These are phyloP conservation scores for Helotiales sp. DNA, from an alignment of 2,329 filamentous ascomycete genomes.

Conservation along the genomic window DNA sequence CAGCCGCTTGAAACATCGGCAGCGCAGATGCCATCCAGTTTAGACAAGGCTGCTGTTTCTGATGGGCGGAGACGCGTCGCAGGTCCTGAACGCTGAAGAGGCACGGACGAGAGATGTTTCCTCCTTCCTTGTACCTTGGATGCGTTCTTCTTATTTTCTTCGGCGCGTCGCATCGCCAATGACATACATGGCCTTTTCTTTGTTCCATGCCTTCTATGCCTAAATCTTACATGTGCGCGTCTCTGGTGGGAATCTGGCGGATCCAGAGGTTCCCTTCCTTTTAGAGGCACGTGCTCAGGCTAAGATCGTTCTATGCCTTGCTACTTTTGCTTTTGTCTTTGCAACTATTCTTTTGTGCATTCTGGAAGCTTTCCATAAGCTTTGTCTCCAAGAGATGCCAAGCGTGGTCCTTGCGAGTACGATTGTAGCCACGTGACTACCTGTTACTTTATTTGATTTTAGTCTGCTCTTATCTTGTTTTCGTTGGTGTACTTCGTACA, in stretches of 20 bases:
- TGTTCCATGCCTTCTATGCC: neutral
- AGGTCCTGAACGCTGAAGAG: neutral
- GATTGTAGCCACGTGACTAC: neutral
- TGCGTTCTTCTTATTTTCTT: neutral
- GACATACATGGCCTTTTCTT: neutral
- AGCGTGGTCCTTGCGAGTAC: neutral
- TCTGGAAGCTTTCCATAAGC: neutral
- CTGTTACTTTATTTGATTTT: too few relatives aligned
- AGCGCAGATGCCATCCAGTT: neutral
- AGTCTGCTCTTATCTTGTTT: too few relatives aligned
- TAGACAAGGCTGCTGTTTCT: neutral
- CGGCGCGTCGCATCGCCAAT: neutral
- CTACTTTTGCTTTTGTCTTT: neutral
- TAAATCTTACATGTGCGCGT: too few relatives aligned
- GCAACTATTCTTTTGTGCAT: neutral
- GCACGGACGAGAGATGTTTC: slow-evolving; percentile 9
- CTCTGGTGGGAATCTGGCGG: too few relatives aligned
- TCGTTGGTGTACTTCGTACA: too few relatives aligned
- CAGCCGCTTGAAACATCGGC: slow-evolving; percentile 10
- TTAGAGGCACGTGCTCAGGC: too few relatives aligned
- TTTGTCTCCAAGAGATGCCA: neutral
- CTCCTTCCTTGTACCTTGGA: neutral
- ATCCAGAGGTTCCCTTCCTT: too few relatives aligned
- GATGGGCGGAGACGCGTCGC: slow-evolving; percentile 13
- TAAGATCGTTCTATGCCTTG: neutral